Evolutionary conservation across 768 basidiomycete genomes (phyloP), one percentile per base, ranked within the genome.

Genomic region (Agaricus sinodeliciosus): DNA sequence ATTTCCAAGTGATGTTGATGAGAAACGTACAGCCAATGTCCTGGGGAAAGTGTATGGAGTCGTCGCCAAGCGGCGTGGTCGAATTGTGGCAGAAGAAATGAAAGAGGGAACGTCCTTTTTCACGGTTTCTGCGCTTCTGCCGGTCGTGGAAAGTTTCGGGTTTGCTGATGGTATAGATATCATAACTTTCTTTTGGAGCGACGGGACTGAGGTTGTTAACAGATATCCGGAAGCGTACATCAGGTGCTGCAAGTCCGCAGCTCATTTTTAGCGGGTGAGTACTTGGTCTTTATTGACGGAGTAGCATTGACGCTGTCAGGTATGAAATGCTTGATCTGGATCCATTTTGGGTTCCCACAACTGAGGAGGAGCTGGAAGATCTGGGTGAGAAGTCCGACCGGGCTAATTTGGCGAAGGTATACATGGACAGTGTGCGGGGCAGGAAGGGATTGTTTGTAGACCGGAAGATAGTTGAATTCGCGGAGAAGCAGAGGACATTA

Each of bases 271-370:
- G 85, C 68, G 96, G 95, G 85, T 90, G 66, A 56, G 85, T 54
- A 31, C 11, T 31, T 31, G 31, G 6, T 5, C 31, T 31, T 31
- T 7, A 31, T 31, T 11, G 11, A 31, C 31, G 11, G 31, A 31
- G 31, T 8, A 31, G 31, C 3, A 31, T 31, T 31, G 31, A 31
- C 31, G 31, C 6, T 11, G 31, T 49, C 57, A 91, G 91, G 37
- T 99, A 94, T 67, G 94, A 98, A 66, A 77, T 95, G 61, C 77
- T 97, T 19, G 91, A 95, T 66, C 82, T 85, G 59, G 92, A 97
- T 72, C 94, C 94, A 5, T 97, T 94, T 72, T 97, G 94, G 94
- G 93, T 96, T 3, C 94, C 94, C 0, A 94, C 92, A 15, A 97
- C 95, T 0, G 90, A 94, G 61, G 94, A 96, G 63, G 95, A 98